phyloP scores from a whole-genome alignment of 2,329 filamentous ascomycete species.

The Colletotrichum noveboracense region DNA sequence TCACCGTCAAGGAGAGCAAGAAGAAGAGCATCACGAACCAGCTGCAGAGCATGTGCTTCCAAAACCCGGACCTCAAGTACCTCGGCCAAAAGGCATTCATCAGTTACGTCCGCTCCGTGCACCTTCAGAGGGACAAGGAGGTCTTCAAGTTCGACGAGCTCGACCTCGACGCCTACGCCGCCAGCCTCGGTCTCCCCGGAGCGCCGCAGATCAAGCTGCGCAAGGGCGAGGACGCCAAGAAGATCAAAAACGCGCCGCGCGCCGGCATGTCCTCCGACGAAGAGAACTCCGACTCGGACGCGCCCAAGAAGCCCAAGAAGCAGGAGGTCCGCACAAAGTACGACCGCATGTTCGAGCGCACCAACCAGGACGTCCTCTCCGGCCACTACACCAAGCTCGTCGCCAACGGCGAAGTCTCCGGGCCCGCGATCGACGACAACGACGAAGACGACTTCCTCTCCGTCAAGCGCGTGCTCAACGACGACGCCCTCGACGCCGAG shows the following conservation, averaged over 20 bases:
- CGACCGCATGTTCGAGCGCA: slow-evolving; percentile 96
- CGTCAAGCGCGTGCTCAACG: slow-evolving; percentile 85
- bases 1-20: slow-evolving; percentile 89
- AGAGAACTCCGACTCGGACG: slow-evolving; percentile 52
- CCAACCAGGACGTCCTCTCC: slow-evolving; percentile 95
- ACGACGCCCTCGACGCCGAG: slow-evolving; percentile 65
- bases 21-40: slow-evolving; percentile 85
- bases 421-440: slow-evolving; percentile 56
- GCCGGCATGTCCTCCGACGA: slow-evolving; percentile 69
- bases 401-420: slow-evolving; percentile 58
- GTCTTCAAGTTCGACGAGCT: slow-evolving; percentile 86
- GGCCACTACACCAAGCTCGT: slow-evolving; percentile 91
- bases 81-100: slow-evolving; percentile 95
- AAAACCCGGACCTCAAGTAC: slow-evolving; percentile 92
- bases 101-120: slow-evolving; percentile 83
- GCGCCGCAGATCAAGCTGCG: slow-evolving; percentile 92
- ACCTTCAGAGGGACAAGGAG: slow-evolving; percentile 90
- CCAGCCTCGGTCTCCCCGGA: slow-evolving; percentile 86
- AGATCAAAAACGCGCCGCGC: slow-evolving; percentile 84
- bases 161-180: slow-evolving; percentile 84
- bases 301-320: slow-evolving; percentile 66
- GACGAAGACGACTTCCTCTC: slow-evolving; percentile 84
- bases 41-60: slow-evolving; percentile 94
- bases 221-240: slow-evolving; percentile 87
- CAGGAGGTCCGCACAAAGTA: slow-evolving; percentile 88